phyloP scores from a whole-genome alignment of 2,329 filamentous ascomycete species.

The Hypoxylon sp. region DNA sequence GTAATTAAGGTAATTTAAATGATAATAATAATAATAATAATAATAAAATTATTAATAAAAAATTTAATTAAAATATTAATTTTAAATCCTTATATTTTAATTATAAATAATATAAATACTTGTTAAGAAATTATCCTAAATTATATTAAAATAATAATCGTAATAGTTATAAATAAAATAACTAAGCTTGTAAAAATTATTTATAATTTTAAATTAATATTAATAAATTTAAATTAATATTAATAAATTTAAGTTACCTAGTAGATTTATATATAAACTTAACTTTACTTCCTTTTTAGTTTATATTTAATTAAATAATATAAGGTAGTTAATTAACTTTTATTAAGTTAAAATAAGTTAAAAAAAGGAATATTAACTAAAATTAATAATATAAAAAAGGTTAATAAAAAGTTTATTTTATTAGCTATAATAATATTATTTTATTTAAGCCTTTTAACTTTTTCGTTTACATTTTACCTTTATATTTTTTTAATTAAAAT shows the following conservation, averaged over 20 bases:
- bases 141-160: not conserved
- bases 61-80: not conserved
- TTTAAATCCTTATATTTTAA: not conserved
- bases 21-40: not conserved
- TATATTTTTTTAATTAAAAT: not conserved
- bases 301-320: not conserved
- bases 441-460: not conserved
- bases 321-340: not conserved
- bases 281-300: not conserved
- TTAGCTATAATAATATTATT: not conserved
- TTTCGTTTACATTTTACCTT: not conserved
- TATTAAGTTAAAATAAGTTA: not conserved
- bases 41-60: not conserved
- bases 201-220: not conserved
- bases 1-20: not conserved
- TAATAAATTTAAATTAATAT: no score
- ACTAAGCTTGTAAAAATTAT: not conserved
- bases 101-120: not conserved
- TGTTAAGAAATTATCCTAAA: not conserved
- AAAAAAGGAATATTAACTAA: not conserved
- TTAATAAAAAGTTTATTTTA: not conserved
- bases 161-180: not conserved
- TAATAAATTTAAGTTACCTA: not conserved
- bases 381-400: not conserved
- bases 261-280: not conserved